Base-by-base conservation (phyloP, 139 green algal genomes). In the Chlamydomonas sphaeroides region DNA sequence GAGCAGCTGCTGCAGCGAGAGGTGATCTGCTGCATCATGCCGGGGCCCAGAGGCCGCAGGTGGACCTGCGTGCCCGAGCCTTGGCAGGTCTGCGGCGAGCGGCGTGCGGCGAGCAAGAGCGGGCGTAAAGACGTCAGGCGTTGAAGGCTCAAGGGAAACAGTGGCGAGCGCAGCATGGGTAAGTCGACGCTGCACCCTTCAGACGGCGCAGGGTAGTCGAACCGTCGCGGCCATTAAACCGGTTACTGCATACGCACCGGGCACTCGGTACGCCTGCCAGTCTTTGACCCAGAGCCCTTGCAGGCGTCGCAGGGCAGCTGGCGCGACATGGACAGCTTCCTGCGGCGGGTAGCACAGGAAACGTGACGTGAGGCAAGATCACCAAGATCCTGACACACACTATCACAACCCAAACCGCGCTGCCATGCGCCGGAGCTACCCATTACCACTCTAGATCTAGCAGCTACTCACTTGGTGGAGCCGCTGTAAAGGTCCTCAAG, bases 1-100 rank as follows among this genome's bases (percentile, higher is more conserved):
- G 51, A 68, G 90, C 97, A 99, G 39, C 84, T 88, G 17, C 39
- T 78, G 92, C 97, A 99, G 17, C 92, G 91, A 33, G 92, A 85
- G 92, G 99, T 97, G 86, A 99, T 98, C 89, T 99, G 97, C 92
- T 99, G 97, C 90, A 99, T 95, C 97, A 99, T 99, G 73, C 97
- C 98, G 36, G 97, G 97, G 0, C 97, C 97, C 35, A 99, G 75
- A 5, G 96, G 94, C 39, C 97, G 90, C 65, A 99, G 93, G 65
- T 95, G 92, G 10, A 98, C 91, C 79, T 98, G 91, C 48, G 98
- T 92, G 53, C 97, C 97, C 25, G 80, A 92, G 45, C 97, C 97
- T 63, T 96, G 88, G 93, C 97, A 99, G 2, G 88, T 85, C 80
- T 94, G 80, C 80, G 61, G 32, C 3, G 17, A 62, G 20, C 11